Evolutionary conservation across 1,284 basidiomycete species (phyloP).

Genomic region (Hemileia vastatrix): DNA sequence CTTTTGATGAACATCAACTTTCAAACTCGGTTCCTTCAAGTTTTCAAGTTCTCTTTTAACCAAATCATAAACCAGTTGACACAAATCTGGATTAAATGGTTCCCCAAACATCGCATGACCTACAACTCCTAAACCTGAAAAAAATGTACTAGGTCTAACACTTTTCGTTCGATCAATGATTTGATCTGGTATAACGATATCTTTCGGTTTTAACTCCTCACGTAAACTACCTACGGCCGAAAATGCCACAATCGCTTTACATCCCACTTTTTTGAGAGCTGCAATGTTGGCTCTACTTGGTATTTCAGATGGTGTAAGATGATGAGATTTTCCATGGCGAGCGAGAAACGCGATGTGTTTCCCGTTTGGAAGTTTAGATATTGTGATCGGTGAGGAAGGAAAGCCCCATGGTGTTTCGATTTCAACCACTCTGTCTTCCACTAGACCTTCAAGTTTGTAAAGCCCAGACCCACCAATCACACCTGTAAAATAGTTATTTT

Average conservation of each 20-base stretch:
- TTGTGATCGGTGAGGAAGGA: constrained; percentile 82
- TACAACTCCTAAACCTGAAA: constrained; percentile 63
- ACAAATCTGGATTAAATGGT: constrained; percentile 54
- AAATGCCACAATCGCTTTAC: constrained; percentile 81
- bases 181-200: constrained; percentile 79
- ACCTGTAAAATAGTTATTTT: constrained; percentile 22
- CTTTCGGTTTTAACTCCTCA: constrained; percentile 68
- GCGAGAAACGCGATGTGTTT: constrained; percentile 79
- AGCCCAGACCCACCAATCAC: constrained; percentile 42
- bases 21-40: constrained; percentile 49
- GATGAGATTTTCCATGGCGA: constrained; percentile 73
- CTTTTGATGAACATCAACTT: constrained; percentile 59
- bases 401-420: constrained; percentile 73
- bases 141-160: constrained; percentile 73
- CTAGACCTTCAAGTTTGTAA: constrained; percentile 85
- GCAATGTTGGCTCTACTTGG: constrained; percentile 87
- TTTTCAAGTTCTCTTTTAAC: constrained; percentile 58
- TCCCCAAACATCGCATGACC: constrained; percentile 92
- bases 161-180: constrained; percentile 97
- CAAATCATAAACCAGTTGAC: constrained; percentile 55
- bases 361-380: constrained; percentile 68
- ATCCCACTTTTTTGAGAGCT: constrained; percentile 83
- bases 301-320: constrained; percentile 61
- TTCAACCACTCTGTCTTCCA: constrained; percentile 56
- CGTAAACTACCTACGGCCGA: constrained; percentile 90